A percentile compares a stretch with the other conserved stretches of the same genome.
Conservation (phyloP, 78 protist genomes). For the Dictyostelium capitatum region DNA sequence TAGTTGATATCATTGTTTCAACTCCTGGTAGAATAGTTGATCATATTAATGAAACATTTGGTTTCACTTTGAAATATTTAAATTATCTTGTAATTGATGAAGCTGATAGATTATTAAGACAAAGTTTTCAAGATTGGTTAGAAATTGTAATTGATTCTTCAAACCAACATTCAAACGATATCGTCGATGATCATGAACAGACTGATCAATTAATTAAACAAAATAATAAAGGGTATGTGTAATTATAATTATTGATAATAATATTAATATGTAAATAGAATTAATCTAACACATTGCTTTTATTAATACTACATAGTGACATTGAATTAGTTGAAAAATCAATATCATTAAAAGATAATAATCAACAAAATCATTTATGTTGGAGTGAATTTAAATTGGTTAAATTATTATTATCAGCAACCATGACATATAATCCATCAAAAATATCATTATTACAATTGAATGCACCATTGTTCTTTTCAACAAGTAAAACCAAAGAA, state of each 20-base stretch:
- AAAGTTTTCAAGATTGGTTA: conserved; percentile 70
- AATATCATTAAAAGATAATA: conserved; percentile 1
- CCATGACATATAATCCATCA: conserved; percentile 81
- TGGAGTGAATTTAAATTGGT: conserved; percentile 36
- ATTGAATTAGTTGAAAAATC: background rate
- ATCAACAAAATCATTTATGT: conserved; percentile 30
- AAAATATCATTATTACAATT: conserved; percentile 72
- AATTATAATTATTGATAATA: too few species aligned
- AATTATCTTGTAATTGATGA: conserved; percentile 91
- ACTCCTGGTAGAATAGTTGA: conserved; percentile 97
- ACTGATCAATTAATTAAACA: background rate
- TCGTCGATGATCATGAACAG: background rate
- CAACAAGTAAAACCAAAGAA: conserved; percentile 44
- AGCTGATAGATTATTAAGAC: conserved; percentile 90
- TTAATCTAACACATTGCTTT: too few species aligned
- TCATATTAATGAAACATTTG: conserved; percentile 86
- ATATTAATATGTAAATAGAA: too few species aligned
- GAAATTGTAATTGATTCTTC: conserved; percentile 69
- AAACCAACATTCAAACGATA: background rate
- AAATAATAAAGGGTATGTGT: background rate
- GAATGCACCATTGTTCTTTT: conserved; percentile 70
- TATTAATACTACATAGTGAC: too few species aligned
- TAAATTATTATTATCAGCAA: conserved; percentile 77
- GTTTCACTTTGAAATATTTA: conserved; percentile 82
- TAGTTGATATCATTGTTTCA: conserved; percentile 90